Evolutionary conservation across 1,284 basidiomycete species (phyloP).

Genomic region (Hortiboletus rubellus): DNA sequence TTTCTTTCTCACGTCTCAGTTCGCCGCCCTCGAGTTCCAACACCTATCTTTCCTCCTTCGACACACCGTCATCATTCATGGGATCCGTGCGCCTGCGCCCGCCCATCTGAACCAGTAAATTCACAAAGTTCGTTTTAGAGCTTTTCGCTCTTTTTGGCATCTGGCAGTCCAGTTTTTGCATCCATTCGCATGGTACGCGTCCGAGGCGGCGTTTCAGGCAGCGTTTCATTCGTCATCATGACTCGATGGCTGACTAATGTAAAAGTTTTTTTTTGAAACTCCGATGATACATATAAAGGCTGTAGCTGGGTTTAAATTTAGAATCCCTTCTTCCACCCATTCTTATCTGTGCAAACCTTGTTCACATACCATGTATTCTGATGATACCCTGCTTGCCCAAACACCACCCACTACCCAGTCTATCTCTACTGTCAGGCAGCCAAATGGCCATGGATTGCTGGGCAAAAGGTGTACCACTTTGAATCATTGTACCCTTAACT

Average conservation of each 20-base stretch:
- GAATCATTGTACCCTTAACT: background rate
- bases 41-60: background rate
- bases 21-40: background rate
- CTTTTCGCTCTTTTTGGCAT: too few relatives aligned
- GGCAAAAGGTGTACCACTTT: conserved; percentile 5
- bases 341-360: background rate
- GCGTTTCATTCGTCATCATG: background rate
- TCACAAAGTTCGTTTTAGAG: too few relatives aligned
- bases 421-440: background rate
- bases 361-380: conserved; percentile 7
- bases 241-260: conserved; percentile 5
- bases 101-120: too few relatives aligned
- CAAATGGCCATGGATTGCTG: background rate
- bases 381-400: background rate
- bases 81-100: too few relatives aligned
- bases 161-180: too few relatives aligned
- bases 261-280: conserved; percentile 14
- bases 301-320: background rate
- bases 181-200: background rate
- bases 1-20: conserved; percentile 14
- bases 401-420: background rate
- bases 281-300: conserved; percentile 21
- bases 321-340: rapidly evolving
- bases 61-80: too few relatives aligned
- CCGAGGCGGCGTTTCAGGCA: too few relatives aligned